A percentile compares a stretch with the other conserved stretches of the same genome.
Evolutionary conservation across 2,329 filamentous ascomycete species (phyloP).

Genomic region (Microsporum audouinii): DNA sequence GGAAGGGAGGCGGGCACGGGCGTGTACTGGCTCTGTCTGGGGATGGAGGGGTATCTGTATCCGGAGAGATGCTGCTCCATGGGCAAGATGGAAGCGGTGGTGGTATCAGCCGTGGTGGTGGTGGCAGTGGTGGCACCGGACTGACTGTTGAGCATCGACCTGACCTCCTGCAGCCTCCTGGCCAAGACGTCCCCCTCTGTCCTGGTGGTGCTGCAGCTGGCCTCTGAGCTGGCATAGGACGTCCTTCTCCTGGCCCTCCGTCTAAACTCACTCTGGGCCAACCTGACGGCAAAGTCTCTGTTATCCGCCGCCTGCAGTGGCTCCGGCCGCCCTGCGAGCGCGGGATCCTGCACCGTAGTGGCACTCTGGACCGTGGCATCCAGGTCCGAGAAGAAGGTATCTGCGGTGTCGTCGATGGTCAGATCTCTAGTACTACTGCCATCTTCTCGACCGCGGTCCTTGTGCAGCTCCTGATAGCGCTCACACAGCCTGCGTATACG

Average conservation of each 20-base stretch:
- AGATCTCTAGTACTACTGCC: conserved; percentile 11
- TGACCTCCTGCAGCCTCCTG: conserved; percentile 18
- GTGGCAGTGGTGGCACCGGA: neutral
- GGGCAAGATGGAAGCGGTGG: neutral
- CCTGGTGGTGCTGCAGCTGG: neutral
- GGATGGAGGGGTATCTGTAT: conserved; percentile 37
- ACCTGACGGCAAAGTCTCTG: conserved; percentile 61
- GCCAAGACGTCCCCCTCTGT: conserved; percentile 9
- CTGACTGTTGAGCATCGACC: conserved; percentile 13
- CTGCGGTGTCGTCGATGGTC: neutral
- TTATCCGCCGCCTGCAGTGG: conserved; percentile 61
- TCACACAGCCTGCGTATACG: conserved; percentile 60
- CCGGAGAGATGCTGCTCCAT: conserved; percentile 14
- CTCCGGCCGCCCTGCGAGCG: conserved; percentile 45
- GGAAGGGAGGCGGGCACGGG: conserved; percentile 16
- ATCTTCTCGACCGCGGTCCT: conserved; percentile 29
- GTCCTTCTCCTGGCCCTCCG: conserved; percentile 39
- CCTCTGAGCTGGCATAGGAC: neutral
- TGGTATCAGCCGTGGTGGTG: neutral
- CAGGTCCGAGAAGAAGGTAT: neutral
- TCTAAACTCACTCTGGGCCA: conserved; percentile 61
- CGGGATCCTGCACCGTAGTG: conserved; percentile 41
- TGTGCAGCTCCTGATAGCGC: conserved; percentile 49
- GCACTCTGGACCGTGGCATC: conserved; percentile 8
- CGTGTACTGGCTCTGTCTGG: conserved; percentile 25